Base-by-base conservation (phyloP, 2,329 filamentous ascomycete species). In the Lachnellula willkommii region DNA sequence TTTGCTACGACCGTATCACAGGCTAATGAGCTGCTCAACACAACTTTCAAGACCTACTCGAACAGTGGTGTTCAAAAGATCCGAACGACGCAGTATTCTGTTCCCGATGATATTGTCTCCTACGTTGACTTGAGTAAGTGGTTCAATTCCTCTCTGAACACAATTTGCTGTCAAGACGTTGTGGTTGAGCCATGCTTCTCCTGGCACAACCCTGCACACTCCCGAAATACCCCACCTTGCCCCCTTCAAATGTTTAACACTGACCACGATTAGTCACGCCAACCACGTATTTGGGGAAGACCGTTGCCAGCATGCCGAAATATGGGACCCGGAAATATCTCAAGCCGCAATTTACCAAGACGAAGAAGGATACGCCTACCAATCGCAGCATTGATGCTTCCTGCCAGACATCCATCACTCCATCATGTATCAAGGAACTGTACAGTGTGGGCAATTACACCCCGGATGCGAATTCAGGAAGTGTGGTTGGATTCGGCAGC, bases 21-120 rank as follows among this genome's bases (percentile, higher is more conserved):
- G 39, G 75, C 77, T 1, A 80, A 84, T 63, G 68, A 72, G 28
- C 74, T 84, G 3, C 74, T 84, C 35, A 69, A 79, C 52, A 79
- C 78, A 2, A 72, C 72, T 35, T 80, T 79, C 65, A 70, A 71
- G 55, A 72, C 75, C 58, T 85, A 77, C 68, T 69, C 76, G 63
- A 79, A 80, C 58, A 66, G 68, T 26, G 77, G 82, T 60, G 68
- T 78, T n/a, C 52, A 54, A 15, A 63, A 63, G 47, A 48, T 68
- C 20, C 59, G 65, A 26, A 67, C 66, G 4, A 56, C 56, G 8
- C 47, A 60, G 15, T 68, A 66, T 17, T 67, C 65, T 3, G 55
- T 69, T 28, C 66, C 66, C 0, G 56, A 61, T 36, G 39, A 58
- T 26, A 9, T 69, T 5, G 57, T 56, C 11, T 35, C 47, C 9